These are phyloP conservation scores for Colletotrichum filicis DNA, from an alignment of 2,329 filamentous ascomycete genomes.

Conservation along the genomic window DNA sequence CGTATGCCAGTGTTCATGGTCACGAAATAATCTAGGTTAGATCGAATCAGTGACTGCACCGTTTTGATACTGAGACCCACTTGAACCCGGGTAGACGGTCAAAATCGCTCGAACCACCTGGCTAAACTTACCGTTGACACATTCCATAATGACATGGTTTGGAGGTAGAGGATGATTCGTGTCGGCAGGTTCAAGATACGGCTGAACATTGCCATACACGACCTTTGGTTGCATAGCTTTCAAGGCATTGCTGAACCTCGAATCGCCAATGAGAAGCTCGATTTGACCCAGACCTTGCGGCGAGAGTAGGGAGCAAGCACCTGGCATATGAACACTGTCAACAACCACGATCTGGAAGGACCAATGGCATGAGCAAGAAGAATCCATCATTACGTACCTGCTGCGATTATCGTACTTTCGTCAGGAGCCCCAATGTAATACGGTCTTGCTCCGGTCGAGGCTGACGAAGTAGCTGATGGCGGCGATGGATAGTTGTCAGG, in stretches of 20 bases:
- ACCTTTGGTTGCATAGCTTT: background rate
- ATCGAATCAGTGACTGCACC: background rate
- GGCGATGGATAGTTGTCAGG: constrained; percentile 24
- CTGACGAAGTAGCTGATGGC: constrained; percentile 22
- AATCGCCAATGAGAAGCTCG: constrained; percentile 28
- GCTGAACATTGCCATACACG: background rate
- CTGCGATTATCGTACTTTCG: constrained; percentile 9
- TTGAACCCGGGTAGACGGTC: background rate
- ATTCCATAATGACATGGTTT: constrained; percentile 31
- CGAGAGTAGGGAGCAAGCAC: constrained; percentile 28
- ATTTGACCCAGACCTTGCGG: constrained; percentile 14
- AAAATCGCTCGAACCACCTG: background rate
- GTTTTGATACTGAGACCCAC: background rate
- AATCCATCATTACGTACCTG: constrained; percentile 10
- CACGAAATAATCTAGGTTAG: constrained; percentile 5
- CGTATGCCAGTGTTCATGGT: constrained; percentile 1
- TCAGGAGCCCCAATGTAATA: constrained; percentile 19
- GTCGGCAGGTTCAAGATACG: constrained; percentile 13
- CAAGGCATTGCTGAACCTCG: constrained; percentile 16
- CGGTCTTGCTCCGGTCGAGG: constrained; percentile 23
- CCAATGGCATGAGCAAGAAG: background rate
- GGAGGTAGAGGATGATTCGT: constrained; percentile 26
- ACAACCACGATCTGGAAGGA: background rate
- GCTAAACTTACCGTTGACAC: constrained; percentile 17
- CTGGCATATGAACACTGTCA: constrained; percentile 1